A percentile compares a stretch with the other conserved stretches of the same genome.
Conservation (phyloP, 805 yeast genomes). For the Wickerhamomyces sydowiorum region DNA sequence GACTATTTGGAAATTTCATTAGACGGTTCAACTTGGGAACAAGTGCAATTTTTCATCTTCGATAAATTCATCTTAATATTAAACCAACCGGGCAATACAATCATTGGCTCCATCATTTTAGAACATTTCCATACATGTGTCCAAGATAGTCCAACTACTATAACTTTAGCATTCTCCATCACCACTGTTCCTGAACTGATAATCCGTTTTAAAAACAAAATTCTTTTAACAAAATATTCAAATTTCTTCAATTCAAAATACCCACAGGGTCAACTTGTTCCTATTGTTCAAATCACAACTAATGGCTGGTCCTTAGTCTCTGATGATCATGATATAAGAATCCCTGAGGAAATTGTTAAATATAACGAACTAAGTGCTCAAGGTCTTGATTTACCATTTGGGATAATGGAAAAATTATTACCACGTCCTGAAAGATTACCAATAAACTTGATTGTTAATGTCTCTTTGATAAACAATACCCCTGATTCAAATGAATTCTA, state of each 20-base stretch:
- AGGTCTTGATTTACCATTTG: slow-evolving; percentile 37
- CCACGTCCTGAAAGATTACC: slow-evolving; percentile 35
- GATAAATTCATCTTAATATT: slow-evolving; percentile 3
- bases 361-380: slow-evolving; percentile 31
- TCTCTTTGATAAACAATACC: slow-evolving; percentile 33
- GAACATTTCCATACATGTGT: slow-evolving; percentile 30
- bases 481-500: slow-evolving; percentile 25
- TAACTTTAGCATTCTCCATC: slow-evolving; percentile 33
- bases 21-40: slow-evolving; percentile 34
- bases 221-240: slow-evolving; percentile 37
- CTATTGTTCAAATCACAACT: slow-evolving; percentile 42
- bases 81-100: slow-evolving; percentile 15
- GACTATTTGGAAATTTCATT: slow-evolving; percentile 34
- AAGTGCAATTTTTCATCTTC: not conserved
- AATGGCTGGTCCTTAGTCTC: slow-evolving; percentile 43
- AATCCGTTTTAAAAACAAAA: slow-evolving; percentile 24
- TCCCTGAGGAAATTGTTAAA: slow-evolving; percentile 35
- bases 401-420: slow-evolving; percentile 30
- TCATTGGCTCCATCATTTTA: slow-evolving; percentile 37
- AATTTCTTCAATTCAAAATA: slow-evolving; percentile 18
- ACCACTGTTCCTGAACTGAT: slow-evolving; percentile 40
- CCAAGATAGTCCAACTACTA: slow-evolving; percentile 17
- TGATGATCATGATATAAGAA: slow-evolving; percentile 18
- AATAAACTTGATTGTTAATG: slow-evolving; percentile 35
- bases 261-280: slow-evolving; percentile 11